Conservation (phyloP, 1,284 basidiomycete genomes). For the Ganoderma sinense region DNA sequence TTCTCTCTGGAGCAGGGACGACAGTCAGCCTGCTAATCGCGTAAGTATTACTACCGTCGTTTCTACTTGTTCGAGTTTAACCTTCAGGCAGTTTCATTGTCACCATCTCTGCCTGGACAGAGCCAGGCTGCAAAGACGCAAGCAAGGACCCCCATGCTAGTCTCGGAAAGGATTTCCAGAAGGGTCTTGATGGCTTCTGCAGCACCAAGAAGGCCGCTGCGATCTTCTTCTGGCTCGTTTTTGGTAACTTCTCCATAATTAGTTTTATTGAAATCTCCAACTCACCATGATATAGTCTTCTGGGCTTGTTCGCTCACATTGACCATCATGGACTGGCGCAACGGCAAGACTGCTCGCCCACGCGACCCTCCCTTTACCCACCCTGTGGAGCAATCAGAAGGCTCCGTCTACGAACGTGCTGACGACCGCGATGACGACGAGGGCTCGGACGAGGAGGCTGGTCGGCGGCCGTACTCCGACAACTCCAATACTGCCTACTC, state of each 20-base stretch:
- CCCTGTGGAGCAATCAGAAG: slow-evolving; percentile 56
- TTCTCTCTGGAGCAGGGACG: slow-evolving; percentile 75
- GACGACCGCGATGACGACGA: slow-evolving; percentile 44
- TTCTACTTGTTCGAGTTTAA: background rate
- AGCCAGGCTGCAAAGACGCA: slow-evolving; percentile 86
- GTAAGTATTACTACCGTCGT: slow-evolving; percentile 49
- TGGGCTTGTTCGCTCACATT: slow-evolving; percentile 72
- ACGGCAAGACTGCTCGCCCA: slow-evolving; percentile 63
- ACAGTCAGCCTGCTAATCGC: slow-evolving; percentile 76
- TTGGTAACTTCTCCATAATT: slow-evolving; percentile 50
- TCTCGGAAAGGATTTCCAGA: slow-evolving; percentile 72
- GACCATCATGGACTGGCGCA: slow-evolving; percentile 76
- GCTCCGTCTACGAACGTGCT: slow-evolving; percentile 48
- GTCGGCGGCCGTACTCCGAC: slow-evolving; percentile 30
- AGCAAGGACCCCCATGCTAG: slow-evolving; percentile 64
- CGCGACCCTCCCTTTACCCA: slow-evolving; percentile 76
- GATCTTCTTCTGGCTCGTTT: slow-evolving; percentile 89
- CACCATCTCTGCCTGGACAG: slow-evolving; percentile 80
- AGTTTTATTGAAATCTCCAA: slow-evolving; percentile 7
- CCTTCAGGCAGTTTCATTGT: slow-evolving; percentile 63
- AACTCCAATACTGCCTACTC: slow-evolving; percentile 42
- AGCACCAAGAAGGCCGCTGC: slow-evolving; percentile 88
- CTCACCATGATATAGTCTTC: slow-evolving; percentile 50
- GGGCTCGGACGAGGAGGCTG: slow-evolving; percentile 43
- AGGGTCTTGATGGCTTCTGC: slow-evolving; percentile 81